Conservation (phyloP, 352 stramenopile genomes). For the Globisporangium recalcitrans region DNA sequence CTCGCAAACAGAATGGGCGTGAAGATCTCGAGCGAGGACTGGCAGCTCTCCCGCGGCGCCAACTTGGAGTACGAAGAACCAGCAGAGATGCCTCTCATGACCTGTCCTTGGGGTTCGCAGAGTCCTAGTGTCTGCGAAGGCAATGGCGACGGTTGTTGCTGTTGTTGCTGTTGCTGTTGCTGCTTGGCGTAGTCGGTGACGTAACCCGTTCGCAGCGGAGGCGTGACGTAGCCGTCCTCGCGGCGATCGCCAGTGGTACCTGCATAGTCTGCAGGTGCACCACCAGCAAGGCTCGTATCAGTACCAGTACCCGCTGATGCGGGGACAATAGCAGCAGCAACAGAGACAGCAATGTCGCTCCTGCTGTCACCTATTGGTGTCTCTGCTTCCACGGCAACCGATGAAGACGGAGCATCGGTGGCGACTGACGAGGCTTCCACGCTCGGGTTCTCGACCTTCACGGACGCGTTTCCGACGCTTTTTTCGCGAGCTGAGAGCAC, state of each 20-base stretch:
- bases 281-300: not conserved
- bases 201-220: conserved; percentile 11
- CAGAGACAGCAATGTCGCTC: not conserved
- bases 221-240: conserved; percentile 15
- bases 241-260: not conserved
- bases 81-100: not conserved
- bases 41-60: not conserved
- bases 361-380: not conserved
- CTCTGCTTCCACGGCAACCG: not conserved
- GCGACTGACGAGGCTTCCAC: not conserved
- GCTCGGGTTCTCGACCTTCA: not conserved
- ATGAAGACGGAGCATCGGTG: not conserved
- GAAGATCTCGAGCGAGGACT: conserved; percentile 5
- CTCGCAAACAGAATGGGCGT: conserved; percentile 8
- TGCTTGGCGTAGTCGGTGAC: conserved; percentile 5
- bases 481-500: not conserved
- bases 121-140: not conserved
- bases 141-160: not conserved
- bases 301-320: not conserved
- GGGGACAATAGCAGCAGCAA: not conserved
- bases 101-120: not conserved
- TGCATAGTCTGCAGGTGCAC: not conserved
- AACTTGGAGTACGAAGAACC: not conserved
- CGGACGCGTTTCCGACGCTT: not conserved
- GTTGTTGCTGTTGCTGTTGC: conserved; percentile 7